A percentile compares a stretch with the other conserved stretches of the same genome.
phyloP scores from a whole-genome alignment of 331 rosid species.

The Saraca asoca region DNA sequence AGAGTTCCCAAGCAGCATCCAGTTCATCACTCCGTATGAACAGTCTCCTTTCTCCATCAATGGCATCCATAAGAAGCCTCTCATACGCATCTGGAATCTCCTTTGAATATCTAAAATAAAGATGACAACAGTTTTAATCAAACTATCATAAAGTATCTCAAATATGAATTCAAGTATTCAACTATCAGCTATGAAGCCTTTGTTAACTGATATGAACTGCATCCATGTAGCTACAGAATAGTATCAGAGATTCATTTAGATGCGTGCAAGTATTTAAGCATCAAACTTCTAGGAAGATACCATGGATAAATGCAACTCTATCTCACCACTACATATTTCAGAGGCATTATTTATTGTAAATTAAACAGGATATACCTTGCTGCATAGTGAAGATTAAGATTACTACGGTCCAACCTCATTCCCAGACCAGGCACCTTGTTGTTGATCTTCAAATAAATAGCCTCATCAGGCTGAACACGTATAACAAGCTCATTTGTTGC shows the following conservation, averaged over 20 bases:
- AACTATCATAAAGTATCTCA: constrained; percentile 1
- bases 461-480: constrained; percentile 93
- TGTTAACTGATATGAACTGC: not conserved
- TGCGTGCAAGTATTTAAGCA: not conserved
- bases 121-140: constrained; percentile 5
- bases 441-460: constrained; percentile 79
- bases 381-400: constrained; percentile 84
- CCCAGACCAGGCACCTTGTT: constrained; percentile 91
- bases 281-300: too few relatives aligned
- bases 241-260: not conserved
- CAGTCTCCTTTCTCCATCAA: constrained; percentile 89
- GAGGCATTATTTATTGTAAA: too few relatives aligned
- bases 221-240: not conserved
- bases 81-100: constrained; percentile 97
- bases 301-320: constrained; percentile 17
- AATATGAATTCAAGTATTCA: not conserved
- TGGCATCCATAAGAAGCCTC: constrained; percentile 86
- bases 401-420: constrained; percentile 83
- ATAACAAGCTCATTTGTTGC: constrained; percentile 88
- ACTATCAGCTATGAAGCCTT: not conserved
- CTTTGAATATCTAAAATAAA: constrained; percentile 62
- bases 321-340: not conserved
- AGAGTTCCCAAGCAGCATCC: constrained; percentile 86
- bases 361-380: constrained; percentile 60
- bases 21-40: constrained; percentile 86